Evolutionary conservation across 1,139 yeast genomes (phyloP), one percentile per base, ranked within the genome.

Genomic region (Nadsonia commutata): DNA sequence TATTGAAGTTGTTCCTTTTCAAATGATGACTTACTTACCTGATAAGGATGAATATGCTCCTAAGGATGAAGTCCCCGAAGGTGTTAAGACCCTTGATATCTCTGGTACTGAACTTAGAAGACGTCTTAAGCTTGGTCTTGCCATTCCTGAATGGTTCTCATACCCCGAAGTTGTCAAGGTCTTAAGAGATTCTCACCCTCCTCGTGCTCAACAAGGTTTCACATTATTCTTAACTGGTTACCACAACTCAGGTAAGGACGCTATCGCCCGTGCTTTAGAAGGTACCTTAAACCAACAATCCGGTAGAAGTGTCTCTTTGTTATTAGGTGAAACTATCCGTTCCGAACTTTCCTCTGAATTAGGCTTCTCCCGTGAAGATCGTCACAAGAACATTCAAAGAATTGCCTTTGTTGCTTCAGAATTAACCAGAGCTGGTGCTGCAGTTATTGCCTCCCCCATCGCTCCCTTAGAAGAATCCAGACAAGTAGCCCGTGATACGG

Each of bases 31-130:
- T 16, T 88, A 88, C 64, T 72, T 88, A 57, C 97, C 97, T 21
- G 96, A 86, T 45, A 88, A 83, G 60, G 95, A 88, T 59, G 81
- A 94, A 66, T 88, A 88, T 60, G 88, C 94, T 44, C 97, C 97
- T 56, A 82, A 84, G 56, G 96, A 88, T 62, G 84, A 90, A 54
- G 88, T 88, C 48, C 85, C 86, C 54, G 70, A 74, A 37, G 80
- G 84, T 45, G 79, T 76, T 44, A 80, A 75, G 64, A 88, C 97
- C 20, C 77, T 93, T 48, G 88, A 86, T 63, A 85, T 88, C 51
- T 85, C 95, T 16, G 97, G 97, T 56, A 88, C 97, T 22, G 95
- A 88, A 66, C 75, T 88, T 57, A 78, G 97, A 68, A 80, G 80
- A 65, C 76, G 90, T 54, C 74, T 88, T 59, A 80, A 78, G 67